Conservation (phyloP, 2,329 filamentous ascomycete species). For the Fusarium heterosporum region DNA sequence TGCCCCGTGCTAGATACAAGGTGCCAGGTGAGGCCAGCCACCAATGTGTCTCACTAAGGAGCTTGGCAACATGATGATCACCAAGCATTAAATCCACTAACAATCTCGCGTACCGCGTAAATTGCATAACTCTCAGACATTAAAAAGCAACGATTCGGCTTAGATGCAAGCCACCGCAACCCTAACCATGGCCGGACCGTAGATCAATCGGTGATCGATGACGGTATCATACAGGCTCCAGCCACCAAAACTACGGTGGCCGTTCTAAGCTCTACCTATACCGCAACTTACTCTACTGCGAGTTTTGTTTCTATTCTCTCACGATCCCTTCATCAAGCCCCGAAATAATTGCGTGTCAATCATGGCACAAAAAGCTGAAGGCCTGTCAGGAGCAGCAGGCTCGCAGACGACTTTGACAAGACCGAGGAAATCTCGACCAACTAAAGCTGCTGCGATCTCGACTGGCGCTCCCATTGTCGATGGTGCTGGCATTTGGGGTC, state of each 20-base stretch:
- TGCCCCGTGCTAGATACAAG: too few relatives aligned
- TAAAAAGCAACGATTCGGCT: background rate
- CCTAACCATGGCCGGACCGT: background rate
- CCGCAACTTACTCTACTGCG: background rate
- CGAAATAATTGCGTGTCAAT: background rate
- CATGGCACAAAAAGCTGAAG: constrained; percentile 14
- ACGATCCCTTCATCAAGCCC: background rate
- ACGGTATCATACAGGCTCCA: constrained; percentile 4
- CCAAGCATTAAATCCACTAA: background rate
- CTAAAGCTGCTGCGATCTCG: background rate
- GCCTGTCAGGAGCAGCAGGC: constrained; percentile 5
- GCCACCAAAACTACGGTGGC: constrained; percentile 10
- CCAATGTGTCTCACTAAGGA: background rate
- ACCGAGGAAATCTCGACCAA: background rate
- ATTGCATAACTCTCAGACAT: constrained; percentile 3
- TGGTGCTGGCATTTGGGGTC: constrained; percentile 40
- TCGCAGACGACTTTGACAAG: constrained; percentile 5
- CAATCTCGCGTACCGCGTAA: background rate
- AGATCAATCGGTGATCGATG: constrained; percentile 14
- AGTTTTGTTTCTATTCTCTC: background rate
- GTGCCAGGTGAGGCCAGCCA: too few relatives aligned
- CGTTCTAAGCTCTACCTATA: background rate
- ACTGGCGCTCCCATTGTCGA: background rate
- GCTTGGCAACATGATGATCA: background rate
- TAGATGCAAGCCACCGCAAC: constrained; percentile 1